Conservation (phyloP, 2,329 filamentous ascomycete species). For the Xylariaceae sp. region DNA sequence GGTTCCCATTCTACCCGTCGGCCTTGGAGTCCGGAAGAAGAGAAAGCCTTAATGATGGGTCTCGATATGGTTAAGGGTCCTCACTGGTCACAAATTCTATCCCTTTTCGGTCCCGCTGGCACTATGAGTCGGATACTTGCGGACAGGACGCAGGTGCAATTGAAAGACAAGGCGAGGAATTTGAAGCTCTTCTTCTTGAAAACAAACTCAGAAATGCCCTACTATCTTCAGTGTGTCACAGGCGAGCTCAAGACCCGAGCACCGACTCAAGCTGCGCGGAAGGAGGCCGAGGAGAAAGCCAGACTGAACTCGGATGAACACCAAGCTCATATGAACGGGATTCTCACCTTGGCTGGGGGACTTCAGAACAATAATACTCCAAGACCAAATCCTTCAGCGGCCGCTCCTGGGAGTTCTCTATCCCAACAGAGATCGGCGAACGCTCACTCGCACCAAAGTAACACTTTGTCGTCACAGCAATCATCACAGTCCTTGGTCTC, state of each 20-base stretch:
- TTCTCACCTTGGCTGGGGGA: conserved; percentile 52
- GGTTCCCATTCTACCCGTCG: conserved; percentile 62
- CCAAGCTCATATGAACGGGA: conserved; percentile 56
- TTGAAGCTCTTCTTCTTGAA: conserved; percentile 90
- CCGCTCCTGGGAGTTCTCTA: conserved; percentile 17
- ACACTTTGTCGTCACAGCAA: conserved; percentile 20
- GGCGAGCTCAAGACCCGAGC: conserved; percentile 85
- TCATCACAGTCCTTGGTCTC: conserved; percentile 12
- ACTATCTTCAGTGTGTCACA: conserved; percentile 81
- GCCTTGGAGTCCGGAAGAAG: conserved; percentile 85
- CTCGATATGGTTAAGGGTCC: conserved; percentile 85
- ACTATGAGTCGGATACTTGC: conserved; percentile 79
- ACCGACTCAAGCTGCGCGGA: conserved; percentile 67
- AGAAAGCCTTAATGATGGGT: conserved; percentile 84
- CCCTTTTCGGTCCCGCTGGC: conserved; percentile 75
- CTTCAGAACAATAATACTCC: conserved; percentile 38
- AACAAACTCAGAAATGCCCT: conserved; percentile 85
- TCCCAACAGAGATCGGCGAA: conserved; percentile 20
- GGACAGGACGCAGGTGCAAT: conserved; percentile 83
- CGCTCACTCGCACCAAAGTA: conserved; percentile 19
- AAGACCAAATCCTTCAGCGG: conserved; percentile 18
- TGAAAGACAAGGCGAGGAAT: conserved; percentile 90
- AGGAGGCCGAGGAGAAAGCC: conserved; percentile 63
- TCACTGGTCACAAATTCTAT: conserved; percentile 89
- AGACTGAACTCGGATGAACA: conserved; percentile 57